Evolutionary conservation across 805 yeast species (phyloP), one percentile per base, ranked within the genome.

Genomic region (Wickerhamiella spandovensis): DNA sequence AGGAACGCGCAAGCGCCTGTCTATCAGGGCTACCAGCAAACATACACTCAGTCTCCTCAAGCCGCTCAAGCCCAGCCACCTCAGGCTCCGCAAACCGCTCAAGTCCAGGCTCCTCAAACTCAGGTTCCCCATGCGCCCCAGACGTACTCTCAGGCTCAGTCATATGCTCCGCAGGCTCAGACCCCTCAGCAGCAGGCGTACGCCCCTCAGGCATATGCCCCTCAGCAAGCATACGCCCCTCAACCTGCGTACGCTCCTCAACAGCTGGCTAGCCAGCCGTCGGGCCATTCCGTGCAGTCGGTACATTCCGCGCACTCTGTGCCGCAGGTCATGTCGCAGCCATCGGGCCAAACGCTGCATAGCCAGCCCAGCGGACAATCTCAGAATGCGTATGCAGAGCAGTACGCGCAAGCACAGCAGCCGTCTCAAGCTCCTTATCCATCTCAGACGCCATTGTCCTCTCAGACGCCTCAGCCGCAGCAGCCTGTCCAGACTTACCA

Each of bases 71-170:
- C 45, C 23, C 28, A 28, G 43, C 23, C 48, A 12, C 7, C 47
- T 5, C 50, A 35, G 44, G 24, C 41, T 13, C 46, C 47, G 21
- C 48, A 43, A 41, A 18, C 37, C 17, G 48, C 21, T 43, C 51
- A 18, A 28, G 9, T 23, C 35, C 52, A 22, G 38, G 32, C 43
- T 24, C 44, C 46, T n/a, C 37, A 28, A 25, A 5, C 21, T 17
- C n/a, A n/a, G n/a, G n/a, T n/a, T n/a, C n/a, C n/a, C n/a, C n/a
- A n/a, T n/a, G n/a, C n/a, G n/a, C n/a, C n/a, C n/a, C n/a, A n/a
- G 7, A 10, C 28, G 13, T 18, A n/a, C n/a, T n/a, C 18, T 43
- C 45, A 24, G 18, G 18, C 7, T 10, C 35, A 30, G 35, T 15
- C 35, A 5, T 10, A 9, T 5, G 7, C 35, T 30, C 13, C 35